phyloP scores from a whole-genome alignment of 2,329 filamentous ascomycete species.

The Fusarium verrucosum region DNA sequence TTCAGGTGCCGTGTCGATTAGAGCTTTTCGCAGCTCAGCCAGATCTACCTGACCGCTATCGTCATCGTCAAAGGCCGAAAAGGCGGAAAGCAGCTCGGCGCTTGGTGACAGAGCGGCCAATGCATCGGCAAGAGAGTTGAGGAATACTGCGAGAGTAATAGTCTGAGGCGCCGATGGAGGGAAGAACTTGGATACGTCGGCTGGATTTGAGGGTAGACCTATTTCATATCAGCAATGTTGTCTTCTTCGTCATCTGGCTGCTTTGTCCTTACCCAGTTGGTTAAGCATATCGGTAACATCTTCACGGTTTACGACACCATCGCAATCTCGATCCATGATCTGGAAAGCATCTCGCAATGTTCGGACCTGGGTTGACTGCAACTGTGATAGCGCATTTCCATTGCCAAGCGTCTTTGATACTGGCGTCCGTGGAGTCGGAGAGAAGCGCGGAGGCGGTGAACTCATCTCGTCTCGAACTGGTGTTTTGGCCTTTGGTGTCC shows the following conservation, averaged over 20 bases:
- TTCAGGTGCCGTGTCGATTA: slow-evolving; percentile 84
- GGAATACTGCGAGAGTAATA: slow-evolving; percentile 84
- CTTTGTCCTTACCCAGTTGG: slow-evolving; percentile 71
- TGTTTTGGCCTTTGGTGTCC: slow-evolving; percentile 51
- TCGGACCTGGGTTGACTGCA: slow-evolving; percentile 84
- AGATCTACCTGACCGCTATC: slow-evolving; percentile 94
- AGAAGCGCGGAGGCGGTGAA: slow-evolving; percentile 46
- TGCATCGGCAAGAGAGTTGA: slow-evolving; percentile 81
- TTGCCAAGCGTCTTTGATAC: slow-evolving; percentile 52
- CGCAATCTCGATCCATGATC: slow-evolving; percentile 88
- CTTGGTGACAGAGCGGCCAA: slow-evolving; percentile 79
- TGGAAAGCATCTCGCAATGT: slow-evolving; percentile 93
- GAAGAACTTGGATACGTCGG: slow-evolving; percentile 84
- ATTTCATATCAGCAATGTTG: slow-evolving; percentile 10
- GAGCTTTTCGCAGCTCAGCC: slow-evolving; percentile 80
- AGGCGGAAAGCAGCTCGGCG: slow-evolving; percentile 85
- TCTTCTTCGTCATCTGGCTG: background rate
- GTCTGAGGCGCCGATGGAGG: slow-evolving; percentile 75
- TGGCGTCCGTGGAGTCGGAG: slow-evolving; percentile 46
- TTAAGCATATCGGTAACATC: slow-evolving; percentile 88
- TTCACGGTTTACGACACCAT: slow-evolving; percentile 81
- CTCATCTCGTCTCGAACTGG: slow-evolving; percentile 33
- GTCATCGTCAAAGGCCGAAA: slow-evolving; percentile 94
- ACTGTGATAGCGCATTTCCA: slow-evolving; percentile 70
- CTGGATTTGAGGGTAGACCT: slow-evolving; percentile 78